A percentile compares a stretch with the other conserved stretches of the same genome.
These are phyloP conservation scores for Suillus weaverae DNA, from an alignment of 768 basidiomycete genomes.

Conservation along the genomic window DNA sequence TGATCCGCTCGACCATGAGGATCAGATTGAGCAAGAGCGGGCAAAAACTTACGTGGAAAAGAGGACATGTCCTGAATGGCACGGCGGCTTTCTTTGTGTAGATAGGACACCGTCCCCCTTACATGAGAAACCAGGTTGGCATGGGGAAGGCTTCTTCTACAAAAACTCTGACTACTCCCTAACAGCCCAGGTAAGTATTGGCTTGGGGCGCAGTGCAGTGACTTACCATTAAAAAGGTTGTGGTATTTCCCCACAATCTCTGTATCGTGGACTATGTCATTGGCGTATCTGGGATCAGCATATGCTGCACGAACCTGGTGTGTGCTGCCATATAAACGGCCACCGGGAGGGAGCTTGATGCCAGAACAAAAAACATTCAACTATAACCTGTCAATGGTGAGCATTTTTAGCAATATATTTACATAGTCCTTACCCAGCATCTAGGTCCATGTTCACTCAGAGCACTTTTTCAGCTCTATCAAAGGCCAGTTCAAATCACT, in stretches of 20 bases:
- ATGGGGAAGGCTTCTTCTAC: constrained; percentile 19
- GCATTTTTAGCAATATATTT: not conserved
- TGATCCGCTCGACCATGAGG: not conserved
- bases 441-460: not conserved
- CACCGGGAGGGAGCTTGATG: constrained; percentile 12
- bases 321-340: constrained; percentile 26
- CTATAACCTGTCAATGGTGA: constrained; percentile 17
- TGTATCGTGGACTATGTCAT: constrained; percentile 15
- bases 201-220: not conserved
- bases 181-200: constrained; percentile 15
- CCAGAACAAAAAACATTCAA: constrained; percentile 21
- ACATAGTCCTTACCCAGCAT: not conserved
- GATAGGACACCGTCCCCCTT: constrained; percentile 12
- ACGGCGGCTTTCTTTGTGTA: constrained; percentile 6
- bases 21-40: constrained; percentile 6
- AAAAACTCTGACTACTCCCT: constrained; percentile 21
- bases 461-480: not conserved
- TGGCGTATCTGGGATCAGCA: constrained; percentile 12
- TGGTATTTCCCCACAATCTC: constrained; percentile 13
- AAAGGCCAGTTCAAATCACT: constrained; percentile 4
- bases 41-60: not conserved
- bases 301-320: constrained; percentile 15
- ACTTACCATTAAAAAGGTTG: constrained; percentile 4
- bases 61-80: constrained; percentile 3
- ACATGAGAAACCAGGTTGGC: constrained; percentile 17